Evolutionary conservation across 1,139 yeast species (phyloP).

Genomic region (Nematodospora anomalae): DNA sequence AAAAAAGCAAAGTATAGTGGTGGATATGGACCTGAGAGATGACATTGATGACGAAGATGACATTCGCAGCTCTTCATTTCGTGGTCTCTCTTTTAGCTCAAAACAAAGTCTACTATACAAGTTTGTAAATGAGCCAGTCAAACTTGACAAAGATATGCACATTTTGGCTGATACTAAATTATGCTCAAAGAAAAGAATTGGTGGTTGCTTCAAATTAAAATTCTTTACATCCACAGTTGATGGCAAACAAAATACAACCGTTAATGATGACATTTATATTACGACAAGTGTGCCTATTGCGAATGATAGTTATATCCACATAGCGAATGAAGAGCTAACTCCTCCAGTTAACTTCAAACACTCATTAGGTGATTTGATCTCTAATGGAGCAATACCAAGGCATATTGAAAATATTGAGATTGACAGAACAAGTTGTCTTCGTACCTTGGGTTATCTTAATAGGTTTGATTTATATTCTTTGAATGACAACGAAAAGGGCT

Average conservation of each 20-base stretch:
- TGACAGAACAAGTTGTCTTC: slow-evolving; percentile 38
- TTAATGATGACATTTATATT: slow-evolving; percentile 45
- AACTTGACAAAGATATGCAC: slow-evolving; percentile 15
- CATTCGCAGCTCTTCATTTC: slow-evolving; percentile 3
- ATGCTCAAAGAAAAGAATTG: slow-evolving; percentile 38
- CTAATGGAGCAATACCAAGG: slow-evolving; percentile 33
- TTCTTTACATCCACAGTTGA: slow-evolving; percentile 46
- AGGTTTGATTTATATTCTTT: slow-evolving; percentile 35
- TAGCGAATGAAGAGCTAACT: slow-evolving; percentile 55
- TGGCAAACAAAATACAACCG: slow-evolving; percentile 34
- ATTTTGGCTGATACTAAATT: slow-evolving; percentile 29
- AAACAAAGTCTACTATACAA: slow-evolving; percentile 60
- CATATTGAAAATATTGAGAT: slow-evolving; percentile 33
- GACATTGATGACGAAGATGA: slow-evolving; percentile 29
- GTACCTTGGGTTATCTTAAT: slow-evolving; percentile 35
- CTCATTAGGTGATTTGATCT: slow-evolving; percentile 39
- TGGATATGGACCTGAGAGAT: slow-evolving; percentile 45
- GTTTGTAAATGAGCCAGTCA: slow-evolving; percentile 53
- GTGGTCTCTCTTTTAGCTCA: slow-evolving; percentile 25
- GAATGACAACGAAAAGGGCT: slow-evolving; percentile 57
- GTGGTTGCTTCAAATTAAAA: slow-evolving; percentile 42
- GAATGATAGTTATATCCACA: slow-evolving; percentile 57
- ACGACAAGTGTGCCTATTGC: slow-evolving; percentile 47
- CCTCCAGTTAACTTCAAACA: slow-evolving; percentile 39
- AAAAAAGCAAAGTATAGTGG: slow-evolving; percentile 58